Evolutionary conservation across 352 stramenopile genomes (phyloP), one percentile per base, ranked within the genome.

Genomic region (Pythium vanterpoolii): DNA sequence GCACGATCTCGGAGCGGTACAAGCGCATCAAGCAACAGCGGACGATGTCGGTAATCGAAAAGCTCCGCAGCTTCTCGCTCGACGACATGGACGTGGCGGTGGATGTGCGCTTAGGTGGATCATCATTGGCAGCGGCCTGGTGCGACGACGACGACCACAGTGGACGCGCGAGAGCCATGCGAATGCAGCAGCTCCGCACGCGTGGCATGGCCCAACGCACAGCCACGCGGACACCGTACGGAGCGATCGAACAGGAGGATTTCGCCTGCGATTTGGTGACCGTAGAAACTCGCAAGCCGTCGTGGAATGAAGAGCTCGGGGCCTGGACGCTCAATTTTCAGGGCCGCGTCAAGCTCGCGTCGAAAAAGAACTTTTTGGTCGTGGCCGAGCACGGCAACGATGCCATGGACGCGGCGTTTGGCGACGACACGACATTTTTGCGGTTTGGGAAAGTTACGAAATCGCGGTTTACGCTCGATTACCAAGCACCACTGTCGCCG

Each of bases 281-380:
- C 9, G 91, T 95, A 31, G 77, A 93, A 60, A 96, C 87, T 0
- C 86, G 87, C 40, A 83, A 93, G 49, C 87, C 87, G 14, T 69
- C 71, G 24, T 97, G 89, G 89, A 96, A 93, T 57, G 79, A 91
- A 49, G 68, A 76, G 4, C 69, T 95, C 1, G 62, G 79, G 14
- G 87, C 87, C 1, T 97, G 89, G 89, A 96, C 87, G 38, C 71
- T 97, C 51, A 95, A 95, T 59, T 97, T 97, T 60, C 74, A 93
- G 40, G 89, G 89, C 5, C 84, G 89, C 30, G 89, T 96, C 4
- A 96, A 96, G 56, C 58, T 89, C 21, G 76, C 88, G n/a, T 95
- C 83, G n/a, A 96, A 97, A 53, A 97, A 97, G 64, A 96, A 97
- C 56, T 96, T 97, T 47, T 54, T 95, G 28, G 70, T 97, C 2